These are phyloP conservation scores for Colletotrichum graminicola DNA, from an alignment of 2,329 filamentous ascomycete species.

Conservation along the genomic window DNA sequence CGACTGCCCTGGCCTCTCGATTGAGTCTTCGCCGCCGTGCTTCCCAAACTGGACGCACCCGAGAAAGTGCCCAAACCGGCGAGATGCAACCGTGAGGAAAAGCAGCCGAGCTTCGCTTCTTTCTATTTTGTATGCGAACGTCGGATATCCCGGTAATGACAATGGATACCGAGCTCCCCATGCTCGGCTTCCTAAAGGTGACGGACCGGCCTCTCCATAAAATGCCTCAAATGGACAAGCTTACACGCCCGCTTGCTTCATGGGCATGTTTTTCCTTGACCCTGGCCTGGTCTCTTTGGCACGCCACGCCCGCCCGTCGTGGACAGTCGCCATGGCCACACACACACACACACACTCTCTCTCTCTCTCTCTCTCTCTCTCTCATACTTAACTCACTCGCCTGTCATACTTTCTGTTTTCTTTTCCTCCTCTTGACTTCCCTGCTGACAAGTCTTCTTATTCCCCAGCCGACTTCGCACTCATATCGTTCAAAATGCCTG, in stretches of 20 bases:
- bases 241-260: neutral
- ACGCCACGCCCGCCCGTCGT: neutral
- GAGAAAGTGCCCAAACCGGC: neutral
- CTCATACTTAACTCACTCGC: conserved; percentile 35
- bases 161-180: conserved; percentile 22
- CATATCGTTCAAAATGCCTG: conserved; percentile 54
- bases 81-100: neutral
- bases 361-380: conserved; percentile 26
- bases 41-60: neutral
- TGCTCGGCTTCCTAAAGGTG: conserved; percentile 1
- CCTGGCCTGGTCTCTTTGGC: conserved; percentile 12
- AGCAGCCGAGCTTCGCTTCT: conserved; percentile 12
- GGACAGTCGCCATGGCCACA: conserved; percentile 28
- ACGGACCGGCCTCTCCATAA: conserved; percentile 30
- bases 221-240: conserved; percentile 38
- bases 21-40: neutral
- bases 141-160: conserved; percentile 38
- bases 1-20: neutral
- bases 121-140: neutral
- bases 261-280: conserved; percentile 7
- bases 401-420: conserved; percentile 1
- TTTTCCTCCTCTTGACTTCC: neutral
- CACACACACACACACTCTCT: no score
- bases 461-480: conserved; percentile 36
- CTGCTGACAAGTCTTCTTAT: conserved; percentile 23